phyloP scores from a whole-genome alignment of 2,329 filamentous ascomycete species.

The Samsoniella hepiali region DNA sequence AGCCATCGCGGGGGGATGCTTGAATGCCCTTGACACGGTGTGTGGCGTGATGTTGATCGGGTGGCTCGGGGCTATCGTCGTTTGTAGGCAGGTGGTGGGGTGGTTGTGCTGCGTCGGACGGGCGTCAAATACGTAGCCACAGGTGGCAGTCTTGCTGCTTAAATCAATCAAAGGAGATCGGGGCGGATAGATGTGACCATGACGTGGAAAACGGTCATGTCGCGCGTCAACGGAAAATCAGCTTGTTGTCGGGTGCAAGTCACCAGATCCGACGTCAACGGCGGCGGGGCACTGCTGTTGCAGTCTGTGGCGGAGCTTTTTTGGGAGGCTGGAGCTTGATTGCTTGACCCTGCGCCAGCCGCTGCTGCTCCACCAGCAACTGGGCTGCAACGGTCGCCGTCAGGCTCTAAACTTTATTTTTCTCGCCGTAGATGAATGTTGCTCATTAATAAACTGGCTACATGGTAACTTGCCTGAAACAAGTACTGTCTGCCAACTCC shows the following conservation, averaged over 20 bases:
- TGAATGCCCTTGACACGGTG: not conserved
- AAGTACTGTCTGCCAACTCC: no score
- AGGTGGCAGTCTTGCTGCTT: not conserved
- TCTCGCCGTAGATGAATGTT: not conserved
- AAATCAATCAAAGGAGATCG: conserved; percentile 8
- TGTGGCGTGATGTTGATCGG: conserved; percentile 3
- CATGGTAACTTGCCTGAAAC: no score
- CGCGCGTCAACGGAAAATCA: conserved; percentile 1
- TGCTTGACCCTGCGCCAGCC: not conserved
- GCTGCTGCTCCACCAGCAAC: not conserved
- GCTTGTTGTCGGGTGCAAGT: conserved; percentile 10
- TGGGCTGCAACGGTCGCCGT: not conserved
- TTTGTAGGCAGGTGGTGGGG: conserved; percentile 7
- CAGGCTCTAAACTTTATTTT: not conserved
- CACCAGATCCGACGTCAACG: conserved; percentile 18
- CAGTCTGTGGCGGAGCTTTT: conserved; percentile 2
- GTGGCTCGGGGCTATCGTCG: not conserved
- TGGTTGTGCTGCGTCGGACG: not conserved
- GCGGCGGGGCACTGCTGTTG: conserved; percentile 3
- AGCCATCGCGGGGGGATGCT: conserved; percentile 26
- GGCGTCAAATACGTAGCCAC: not conserved
- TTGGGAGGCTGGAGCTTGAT: not conserved
- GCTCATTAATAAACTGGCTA: not conserved
- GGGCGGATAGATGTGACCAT: not conserved
- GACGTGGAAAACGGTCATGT: not conserved